Evolutionary conservation across 148 eudicot genomes (phyloP), one percentile per base, ranked within the genome.

Genomic region (Fallopia convolvulus): DNA sequence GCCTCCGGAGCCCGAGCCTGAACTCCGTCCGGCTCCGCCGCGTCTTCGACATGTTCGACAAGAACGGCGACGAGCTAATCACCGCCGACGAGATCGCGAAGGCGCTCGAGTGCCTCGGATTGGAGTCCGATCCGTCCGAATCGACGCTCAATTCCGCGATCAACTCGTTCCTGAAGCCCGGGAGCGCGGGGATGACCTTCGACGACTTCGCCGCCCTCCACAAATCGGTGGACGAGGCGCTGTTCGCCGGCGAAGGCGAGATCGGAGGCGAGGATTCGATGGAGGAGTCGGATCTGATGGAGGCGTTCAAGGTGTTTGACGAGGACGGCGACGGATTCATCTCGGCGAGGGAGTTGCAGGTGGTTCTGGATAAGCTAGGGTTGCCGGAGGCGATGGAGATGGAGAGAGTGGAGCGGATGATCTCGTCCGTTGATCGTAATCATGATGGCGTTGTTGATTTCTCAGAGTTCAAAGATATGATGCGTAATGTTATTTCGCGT

Each of bases 231-330:
- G 81, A 88, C 71, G 86, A 86, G 14, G 70, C 81, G 8, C 82
- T 89, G 71, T 88, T 89, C 63, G 83, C 85, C 2, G 72, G 73
- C 9, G 83, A 72, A 12, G 76, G 49, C 11, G 48, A 71, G 74
- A 20, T 17, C 13, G 75, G 61, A 6, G 78, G 48, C 1, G 36
- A 2, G 4, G 74, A 49, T 3, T 44, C 74, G n/a, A 85, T 85
- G 75, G 86, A 81, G 15, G 97, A 92, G 56, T 84, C 92, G 40
- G 98, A 93, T 82, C 84, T 93, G 52, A 74, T 68, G 0, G 98
- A 93, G 79, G 98, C 98, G 20, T 89, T 93, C 78, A 91, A 91
- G 85, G 98, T 93, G 56, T 93, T 93, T 15, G 98, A 93, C n/a
- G 90, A 85, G 47, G 80, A 93, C n/a, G 94, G 98, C 0, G 93